Evolutionary conservation across 495 filamentous ascomycete species (phyloP).

Genomic region (Talaromyces proteolyticus): DNA sequence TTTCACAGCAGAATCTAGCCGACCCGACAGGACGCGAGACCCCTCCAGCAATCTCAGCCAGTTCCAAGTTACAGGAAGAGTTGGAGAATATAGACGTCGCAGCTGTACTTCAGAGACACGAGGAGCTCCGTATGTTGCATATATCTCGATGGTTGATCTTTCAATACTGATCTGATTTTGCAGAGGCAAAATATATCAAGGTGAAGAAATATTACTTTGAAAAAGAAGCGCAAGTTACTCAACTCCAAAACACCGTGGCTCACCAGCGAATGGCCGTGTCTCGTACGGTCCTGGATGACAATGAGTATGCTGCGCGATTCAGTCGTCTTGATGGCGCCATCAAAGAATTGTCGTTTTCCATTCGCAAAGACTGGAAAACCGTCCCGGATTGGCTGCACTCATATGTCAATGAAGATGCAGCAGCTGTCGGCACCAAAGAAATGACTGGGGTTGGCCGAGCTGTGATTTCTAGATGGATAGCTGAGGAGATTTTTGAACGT

Average conservation of each 20-base stretch:
- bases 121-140: constrained; percentile 58
- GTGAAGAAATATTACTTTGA: constrained; percentile 98
- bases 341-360: constrained; percentile 89
- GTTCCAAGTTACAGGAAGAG: constrained; percentile 43
- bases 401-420: constrained; percentile 77
- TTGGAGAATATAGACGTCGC: constrained; percentile 42
- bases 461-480: constrained; percentile 81
- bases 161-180: constrained; percentile 9
- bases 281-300: constrained; percentile 91
- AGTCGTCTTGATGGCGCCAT: constrained; percentile 90
- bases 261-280: constrained; percentile 93
- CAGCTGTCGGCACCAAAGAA: constrained; percentile 78
- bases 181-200: constrained; percentile 94
- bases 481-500: constrained; percentile 84
- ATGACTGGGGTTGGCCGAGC: constrained; percentile 96
- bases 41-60: constrained; percentile 38
- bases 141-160: constrained; percentile 1
- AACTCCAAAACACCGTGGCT: constrained; percentile 91
- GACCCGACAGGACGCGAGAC: constrained; percentile 52
- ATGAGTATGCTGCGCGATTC: constrained; percentile 87
- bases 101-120: constrained; percentile 41
- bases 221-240: constrained; percentile 86
- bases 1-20: constrained; percentile 20
- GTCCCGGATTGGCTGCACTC: constrained; percentile 73
- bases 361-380: constrained; percentile 84